Evolutionary conservation across 2,329 filamentous ascomycete genomes (phyloP).

Genomic region (Phialocephala subalpina): DNA sequence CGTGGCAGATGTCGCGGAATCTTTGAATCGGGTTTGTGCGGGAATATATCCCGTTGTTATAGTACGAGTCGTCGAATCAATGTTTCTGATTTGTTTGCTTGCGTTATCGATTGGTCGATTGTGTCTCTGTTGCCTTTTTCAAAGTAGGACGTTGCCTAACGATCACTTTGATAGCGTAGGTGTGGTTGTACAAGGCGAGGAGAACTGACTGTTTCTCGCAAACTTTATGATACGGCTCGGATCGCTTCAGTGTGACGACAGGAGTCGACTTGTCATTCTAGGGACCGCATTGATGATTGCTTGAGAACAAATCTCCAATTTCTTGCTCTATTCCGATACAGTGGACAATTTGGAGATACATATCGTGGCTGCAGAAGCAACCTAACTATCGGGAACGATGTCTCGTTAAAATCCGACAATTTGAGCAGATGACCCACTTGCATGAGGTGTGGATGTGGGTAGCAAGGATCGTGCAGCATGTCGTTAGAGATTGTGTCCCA

Average conservation of each 20-base stretch:
- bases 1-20: slow-evolving; percentile 9
- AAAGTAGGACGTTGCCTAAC: neutral
- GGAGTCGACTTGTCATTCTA: neutral
- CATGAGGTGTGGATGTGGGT: slow-evolving; percentile 14
- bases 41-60: slow-evolving; percentile 1
- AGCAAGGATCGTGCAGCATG: slow-evolving; percentile 13
- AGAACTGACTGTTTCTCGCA: neutral
- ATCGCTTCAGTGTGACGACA: slow-evolving; percentile 4
- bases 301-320: neutral
- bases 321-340: neutral
- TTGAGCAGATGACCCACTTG: slow-evolving; percentile 22
- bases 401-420: slow-evolving; percentile 13
- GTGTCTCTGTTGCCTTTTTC: neutral
- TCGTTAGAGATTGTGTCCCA: neutral
- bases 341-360: neutral
- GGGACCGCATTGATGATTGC: too few relatives aligned
- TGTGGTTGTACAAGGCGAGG: slow-evolving; percentile 17
- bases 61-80: neutral
- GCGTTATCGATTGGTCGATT: neutral
- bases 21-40: neutral
- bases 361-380: slow-evolving; percentile 7
- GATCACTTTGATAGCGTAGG: slow-evolving; percentile 5
- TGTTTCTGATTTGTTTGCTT: neutral
- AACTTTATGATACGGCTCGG: slow-evolving; percentile 14
- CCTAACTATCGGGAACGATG: slow-evolving; percentile 18